Evolutionary conservation across 2,329 filamentous ascomycete genomes (phyloP).

Genomic region (Alternaria sp.): DNA sequence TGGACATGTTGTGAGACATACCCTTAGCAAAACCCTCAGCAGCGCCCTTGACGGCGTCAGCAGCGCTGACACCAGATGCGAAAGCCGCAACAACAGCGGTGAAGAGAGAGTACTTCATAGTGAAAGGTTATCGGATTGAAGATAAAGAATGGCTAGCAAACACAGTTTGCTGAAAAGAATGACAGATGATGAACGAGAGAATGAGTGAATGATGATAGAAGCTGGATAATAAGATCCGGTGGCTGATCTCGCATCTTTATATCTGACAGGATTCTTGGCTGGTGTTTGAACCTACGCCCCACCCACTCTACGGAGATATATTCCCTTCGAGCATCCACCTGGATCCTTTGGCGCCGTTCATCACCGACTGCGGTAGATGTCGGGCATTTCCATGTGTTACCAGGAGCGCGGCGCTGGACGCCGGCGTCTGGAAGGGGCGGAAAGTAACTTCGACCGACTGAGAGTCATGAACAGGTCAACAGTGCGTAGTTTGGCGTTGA

Average conservation of each 20-base stretch:
- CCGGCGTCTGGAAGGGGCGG: background rate
- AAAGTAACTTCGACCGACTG: background rate
- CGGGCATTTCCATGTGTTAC: background rate
- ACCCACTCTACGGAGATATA: slow-evolving; percentile 18
- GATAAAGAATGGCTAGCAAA: slow-evolving; percentile 33
- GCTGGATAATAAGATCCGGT: background rate
- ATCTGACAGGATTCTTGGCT: slow-evolving; percentile 15
- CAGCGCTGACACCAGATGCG: slow-evolving; percentile 28
- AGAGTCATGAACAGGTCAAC: background rate
- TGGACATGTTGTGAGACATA: background rate
- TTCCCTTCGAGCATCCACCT: slow-evolving; percentile 1
- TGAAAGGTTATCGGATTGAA: slow-evolving; percentile 10
- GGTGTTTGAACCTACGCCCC: slow-evolving; percentile 15
- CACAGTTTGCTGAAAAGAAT: slow-evolving; percentile 27
- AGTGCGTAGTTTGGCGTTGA: background rate
- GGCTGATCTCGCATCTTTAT: slow-evolving; percentile 20
- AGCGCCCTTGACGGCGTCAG: slow-evolving; percentile 35
- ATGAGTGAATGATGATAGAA: slow-evolving; percentile 20
- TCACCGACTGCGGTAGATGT: slow-evolving; percentile 7
- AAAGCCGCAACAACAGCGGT: slow-evolving; percentile 27
- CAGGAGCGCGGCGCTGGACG: background rate
- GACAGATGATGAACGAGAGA: background rate
- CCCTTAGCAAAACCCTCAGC: slow-evolving; percentile 40
- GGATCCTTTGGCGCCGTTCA: slow-evolving; percentile 2
- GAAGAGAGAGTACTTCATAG: slow-evolving; percentile 33